phyloP scores from a whole-genome alignment of 805 yeast species.

The Wickerhamiella galacta region DNA sequence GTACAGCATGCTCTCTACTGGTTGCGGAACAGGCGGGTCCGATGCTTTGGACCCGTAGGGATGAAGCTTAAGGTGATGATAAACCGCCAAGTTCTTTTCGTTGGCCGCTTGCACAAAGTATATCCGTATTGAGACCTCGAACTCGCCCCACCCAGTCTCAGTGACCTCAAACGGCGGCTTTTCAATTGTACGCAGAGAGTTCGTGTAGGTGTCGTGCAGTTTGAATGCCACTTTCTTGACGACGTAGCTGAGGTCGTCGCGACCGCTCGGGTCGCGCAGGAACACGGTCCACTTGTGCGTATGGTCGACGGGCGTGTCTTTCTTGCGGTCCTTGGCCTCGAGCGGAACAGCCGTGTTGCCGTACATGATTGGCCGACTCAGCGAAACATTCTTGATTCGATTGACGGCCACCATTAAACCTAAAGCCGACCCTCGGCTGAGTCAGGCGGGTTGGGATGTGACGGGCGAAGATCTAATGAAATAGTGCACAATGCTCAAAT shows the following conservation, averaged over 20 bases:
- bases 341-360: slow-evolving; percentile 69
- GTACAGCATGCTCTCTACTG: slow-evolving; percentile 46
- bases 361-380: slow-evolving; percentile 62
- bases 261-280: slow-evolving; percentile 59
- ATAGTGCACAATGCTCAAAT: no score
- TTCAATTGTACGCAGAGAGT: slow-evolving; percentile 73
- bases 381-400: slow-evolving; percentile 36
- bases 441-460: no score
- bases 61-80: slow-evolving; percentile 82
- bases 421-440: no score
- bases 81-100: slow-evolving; percentile 71
- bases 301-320: slow-evolving; percentile 67
- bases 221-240: slow-evolving; percentile 87
- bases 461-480: no score
- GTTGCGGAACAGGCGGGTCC: slow-evolving; percentile 19
- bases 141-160: slow-evolving; percentile 99
- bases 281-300: slow-evolving; percentile 94
- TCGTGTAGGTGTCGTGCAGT: slow-evolving; percentile 84
- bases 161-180: slow-evolving; percentile 86
- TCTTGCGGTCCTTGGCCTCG: slow-evolving; percentile 33
- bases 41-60: slow-evolving; percentile 40
- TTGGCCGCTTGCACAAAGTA: slow-evolving; percentile 74
- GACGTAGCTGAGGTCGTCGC: slow-evolving; percentile 58
- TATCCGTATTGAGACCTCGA: slow-evolving; percentile 76
- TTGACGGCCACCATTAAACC: slow-evolving; percentile 6